Conservation (phyloP, 2,329 filamentous ascomycete species). For the Epichloe baconii region DNA sequence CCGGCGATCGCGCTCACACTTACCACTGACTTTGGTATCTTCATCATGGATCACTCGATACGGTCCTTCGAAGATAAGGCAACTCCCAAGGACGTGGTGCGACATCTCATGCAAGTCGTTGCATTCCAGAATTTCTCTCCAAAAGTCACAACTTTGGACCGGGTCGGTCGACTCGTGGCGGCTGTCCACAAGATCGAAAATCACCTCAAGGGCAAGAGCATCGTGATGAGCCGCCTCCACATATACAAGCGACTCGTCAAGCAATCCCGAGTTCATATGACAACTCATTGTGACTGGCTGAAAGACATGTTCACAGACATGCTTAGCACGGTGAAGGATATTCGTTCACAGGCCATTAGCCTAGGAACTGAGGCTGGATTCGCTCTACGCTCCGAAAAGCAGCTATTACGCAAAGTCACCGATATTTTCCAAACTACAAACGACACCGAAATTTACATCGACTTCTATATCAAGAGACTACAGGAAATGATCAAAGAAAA, state of each 20-base stretch:
- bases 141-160: constrained; percentile 59
- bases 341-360: constrained; percentile 59
- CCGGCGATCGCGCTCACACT: constrained; percentile 57
- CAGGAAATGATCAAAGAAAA: constrained; percentile 53
- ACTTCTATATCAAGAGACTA: constrained; percentile 55
- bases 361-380: constrained; percentile 61
- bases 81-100: constrained; percentile 63
- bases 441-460: constrained; percentile 49
- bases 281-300: constrained; percentile 63
- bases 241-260: constrained; percentile 68
- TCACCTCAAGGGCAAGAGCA: constrained; percentile 65
- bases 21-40: constrained; percentile 64
- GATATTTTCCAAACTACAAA: constrained; percentile 43
- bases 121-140: constrained; percentile 66
- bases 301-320: constrained; percentile 71
- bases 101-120: constrained; percentile 68
- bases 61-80: constrained; percentile 54
- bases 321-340: constrained; percentile 65
- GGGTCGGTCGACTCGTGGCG: constrained; percentile 57
- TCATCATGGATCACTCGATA: constrained; percentile 71
- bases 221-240: constrained; percentile 60
- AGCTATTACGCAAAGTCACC: constrained; percentile 51
- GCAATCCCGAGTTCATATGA: constrained; percentile 59
- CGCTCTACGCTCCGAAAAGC: constrained; percentile 53
- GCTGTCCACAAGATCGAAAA: constrained; percentile 61